Evolutionary conservation across 2,329 filamentous ascomycete species (phyloP).

Genomic region (Nothopassalora personata): DNA sequence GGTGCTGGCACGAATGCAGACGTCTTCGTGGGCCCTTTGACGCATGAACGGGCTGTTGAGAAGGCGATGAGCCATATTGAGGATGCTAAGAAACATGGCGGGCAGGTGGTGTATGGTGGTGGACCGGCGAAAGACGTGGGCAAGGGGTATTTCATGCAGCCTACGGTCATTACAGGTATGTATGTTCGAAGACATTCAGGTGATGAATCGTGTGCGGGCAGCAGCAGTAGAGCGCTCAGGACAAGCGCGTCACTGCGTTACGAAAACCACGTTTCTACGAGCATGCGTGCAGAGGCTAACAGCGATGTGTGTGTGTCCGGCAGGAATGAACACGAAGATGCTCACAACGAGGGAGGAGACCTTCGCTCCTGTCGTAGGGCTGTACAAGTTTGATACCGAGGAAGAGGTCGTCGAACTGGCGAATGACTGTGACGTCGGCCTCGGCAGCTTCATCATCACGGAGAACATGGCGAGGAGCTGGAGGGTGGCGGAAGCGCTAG

Average conservation of each 20-base stretch:
- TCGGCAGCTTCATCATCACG: conserved; percentile 92
- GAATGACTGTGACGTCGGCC: conserved; percentile 75
- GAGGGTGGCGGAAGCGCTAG: conserved; percentile 61
- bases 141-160: conserved; percentile 73
- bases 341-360: conserved; percentile 81
- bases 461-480: conserved; percentile 54
- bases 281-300: too few species aligned
- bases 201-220: too few species aligned
- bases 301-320: too few species aligned
- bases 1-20: conserved; percentile 15
- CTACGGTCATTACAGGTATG: conserved; percentile 66
- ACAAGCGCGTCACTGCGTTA: too few species aligned
- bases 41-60: conserved; percentile 73
- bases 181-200: too few species aligned
- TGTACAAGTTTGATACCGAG: conserved; percentile 85
- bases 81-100: conserved; percentile 74
- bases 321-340: conserved; percentile 79
- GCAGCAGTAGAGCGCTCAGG: too few species aligned
- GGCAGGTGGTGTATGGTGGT: conserved; percentile 68
- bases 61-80: conserved; percentile 77
- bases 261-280: too few species aligned
- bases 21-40: conserved; percentile 57
- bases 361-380: conserved; percentile 85
- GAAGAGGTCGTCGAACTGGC: conserved; percentile 80
- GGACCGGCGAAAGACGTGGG: conserved; percentile 4